A percentile compares a stretch with the other conserved stretches of the same genome.
phyloP scores from a whole-genome alignment of 148 eudicot species.

The Chenopodium suecicum region DNA sequence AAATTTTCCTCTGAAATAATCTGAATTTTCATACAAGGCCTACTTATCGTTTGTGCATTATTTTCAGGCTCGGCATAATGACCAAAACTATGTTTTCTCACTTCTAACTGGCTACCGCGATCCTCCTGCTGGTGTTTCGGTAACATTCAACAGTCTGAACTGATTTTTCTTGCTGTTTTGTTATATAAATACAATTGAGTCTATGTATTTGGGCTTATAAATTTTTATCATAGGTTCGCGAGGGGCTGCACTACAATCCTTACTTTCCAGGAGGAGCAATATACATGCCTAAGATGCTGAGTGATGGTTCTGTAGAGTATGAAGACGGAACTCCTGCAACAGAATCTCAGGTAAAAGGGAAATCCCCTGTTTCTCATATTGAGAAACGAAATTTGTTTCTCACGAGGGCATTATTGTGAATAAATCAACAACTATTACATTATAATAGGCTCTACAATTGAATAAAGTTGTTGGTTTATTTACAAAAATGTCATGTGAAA shows the following conservation, averaged over 20 bases:
- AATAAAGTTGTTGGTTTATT: too few relatives aligned
- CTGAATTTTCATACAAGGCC: too few relatives aligned
- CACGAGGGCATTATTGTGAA: too few relatives aligned
- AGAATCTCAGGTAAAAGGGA: constrained; percentile 60
- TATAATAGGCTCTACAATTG: too few relatives aligned
- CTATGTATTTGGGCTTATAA: background rate
- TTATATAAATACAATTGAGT: background rate
- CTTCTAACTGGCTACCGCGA: constrained; percentile 73
- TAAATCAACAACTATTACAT: too few relatives aligned
- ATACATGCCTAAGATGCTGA: constrained; percentile 93
- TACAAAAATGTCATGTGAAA: too few relatives aligned
- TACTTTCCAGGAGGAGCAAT: constrained; percentile 96
- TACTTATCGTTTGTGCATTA: background rate
- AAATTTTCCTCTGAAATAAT: too few relatives aligned
- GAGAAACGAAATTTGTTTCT: too few relatives aligned
- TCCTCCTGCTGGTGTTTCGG: constrained; percentile 80
- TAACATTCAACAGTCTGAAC: constrained; percentile 12
- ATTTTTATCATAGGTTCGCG: constrained; percentile 49
- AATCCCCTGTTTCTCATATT: too few relatives aligned
- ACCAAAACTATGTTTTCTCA: constrained; percentile 69
- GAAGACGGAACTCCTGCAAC: constrained; percentile 96
- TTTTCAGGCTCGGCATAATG: constrained; percentile 72
- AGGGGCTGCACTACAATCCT: constrained; percentile 84
- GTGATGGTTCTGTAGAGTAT: constrained; percentile 82
- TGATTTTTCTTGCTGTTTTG: background rate